Conservation (phyloP, 371 early-diverging fungal genomes). For the Mucor mucedo region DNA sequence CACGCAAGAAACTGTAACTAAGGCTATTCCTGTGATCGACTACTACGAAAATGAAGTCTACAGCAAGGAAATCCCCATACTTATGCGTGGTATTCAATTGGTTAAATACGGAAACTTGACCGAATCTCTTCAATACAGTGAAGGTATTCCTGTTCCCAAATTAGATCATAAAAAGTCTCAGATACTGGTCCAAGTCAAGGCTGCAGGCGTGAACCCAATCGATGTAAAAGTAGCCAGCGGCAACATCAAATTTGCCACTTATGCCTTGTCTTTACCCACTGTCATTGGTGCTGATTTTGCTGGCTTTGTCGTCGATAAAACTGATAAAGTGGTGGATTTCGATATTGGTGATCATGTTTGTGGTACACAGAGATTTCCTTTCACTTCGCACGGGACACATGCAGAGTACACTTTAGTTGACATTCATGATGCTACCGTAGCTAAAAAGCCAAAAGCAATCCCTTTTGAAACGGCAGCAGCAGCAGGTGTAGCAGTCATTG, state of each 20-base stretch:
- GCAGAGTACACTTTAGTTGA: constrained; percentile 44
- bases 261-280: constrained; percentile 11
- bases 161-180: constrained; percentile 27
- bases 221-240: constrained; percentile 55
- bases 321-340: constrained; percentile 34
- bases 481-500: constrained; percentile 31
- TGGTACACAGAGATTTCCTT: constrained; percentile 36
- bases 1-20: no score
- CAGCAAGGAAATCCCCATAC: background rate
- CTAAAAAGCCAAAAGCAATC: constrained; percentile 41
- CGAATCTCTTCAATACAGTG: constrained; percentile 32
- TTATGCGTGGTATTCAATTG: constrained; percentile 47
- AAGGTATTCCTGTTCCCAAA: constrained; percentile 22
- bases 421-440: constrained; percentile 30
- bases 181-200: constrained; percentile 56
- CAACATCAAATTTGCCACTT: constrained; percentile 7
- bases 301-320: constrained; percentile 45
- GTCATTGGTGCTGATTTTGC: constrained; percentile 52
- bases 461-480: constrained; percentile 53
- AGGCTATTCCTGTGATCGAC: no score
- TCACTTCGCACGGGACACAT: constrained; percentile 40
- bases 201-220: constrained; percentile 62
- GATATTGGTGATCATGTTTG: constrained; percentile 55
- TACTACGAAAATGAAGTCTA: no score
- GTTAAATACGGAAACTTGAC: constrained; percentile 25